A percentile compares a stretch with the other conserved stretches of the same genome.
Evolutionary conservation across 2,329 filamentous ascomycete genomes (phyloP).

Genomic region (Aspergillus transmontanensis): DNA sequence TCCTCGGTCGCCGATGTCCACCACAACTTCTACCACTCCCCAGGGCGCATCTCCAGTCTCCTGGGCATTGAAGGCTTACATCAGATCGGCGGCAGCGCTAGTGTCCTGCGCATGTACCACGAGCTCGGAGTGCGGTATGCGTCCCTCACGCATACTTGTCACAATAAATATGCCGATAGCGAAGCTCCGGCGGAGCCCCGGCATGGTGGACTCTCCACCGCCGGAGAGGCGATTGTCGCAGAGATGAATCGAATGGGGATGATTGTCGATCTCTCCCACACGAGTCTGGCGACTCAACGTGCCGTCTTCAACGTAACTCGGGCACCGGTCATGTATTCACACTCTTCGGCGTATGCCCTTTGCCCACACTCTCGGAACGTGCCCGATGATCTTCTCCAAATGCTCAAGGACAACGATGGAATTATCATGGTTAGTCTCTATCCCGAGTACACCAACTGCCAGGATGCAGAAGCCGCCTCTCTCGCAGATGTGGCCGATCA

Average conservation of each 20-base stretch:
- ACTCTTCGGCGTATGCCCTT: slow-evolving; percentile 25
- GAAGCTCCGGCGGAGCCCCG: neutral
- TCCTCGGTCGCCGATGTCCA: too few species aligned
- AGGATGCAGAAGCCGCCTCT: slow-evolving; percentile 20
- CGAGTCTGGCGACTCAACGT: slow-evolving; percentile 24
- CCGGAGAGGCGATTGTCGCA: slow-evolving; percentile 5
- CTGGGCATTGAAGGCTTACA: slow-evolving; percentile 31
- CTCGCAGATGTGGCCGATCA: slow-evolving; percentile 40
- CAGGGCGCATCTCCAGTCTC: slow-evolving; percentile 19
- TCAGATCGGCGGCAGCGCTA: slow-evolving; percentile 29
- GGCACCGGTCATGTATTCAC: slow-evolving; percentile 29
- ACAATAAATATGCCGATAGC: neutral
- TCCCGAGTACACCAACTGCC: slow-evolving; percentile 21
- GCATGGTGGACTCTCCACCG: neutral
- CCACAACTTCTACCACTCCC: neutral
- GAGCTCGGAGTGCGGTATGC: slow-evolving; percentile 23
- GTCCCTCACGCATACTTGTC: too few species aligned
- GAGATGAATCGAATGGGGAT: slow-evolving; percentile 36
- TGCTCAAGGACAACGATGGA: slow-evolving; percentile 40
- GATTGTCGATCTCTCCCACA: slow-evolving; percentile 32
- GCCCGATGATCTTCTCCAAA: slow-evolving; percentile 43
- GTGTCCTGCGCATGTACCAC: slow-evolving; percentile 18
- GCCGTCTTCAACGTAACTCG: slow-evolving; percentile 22
- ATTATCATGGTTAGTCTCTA: slow-evolving; percentile 44
- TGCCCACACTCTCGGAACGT: slow-evolving; percentile 42